Evolutionary conservation across 2,329 filamentous ascomycete species (phyloP), one percentile per base, ranked within the genome.

Genomic region (Trichoderma atroviride): DNA sequence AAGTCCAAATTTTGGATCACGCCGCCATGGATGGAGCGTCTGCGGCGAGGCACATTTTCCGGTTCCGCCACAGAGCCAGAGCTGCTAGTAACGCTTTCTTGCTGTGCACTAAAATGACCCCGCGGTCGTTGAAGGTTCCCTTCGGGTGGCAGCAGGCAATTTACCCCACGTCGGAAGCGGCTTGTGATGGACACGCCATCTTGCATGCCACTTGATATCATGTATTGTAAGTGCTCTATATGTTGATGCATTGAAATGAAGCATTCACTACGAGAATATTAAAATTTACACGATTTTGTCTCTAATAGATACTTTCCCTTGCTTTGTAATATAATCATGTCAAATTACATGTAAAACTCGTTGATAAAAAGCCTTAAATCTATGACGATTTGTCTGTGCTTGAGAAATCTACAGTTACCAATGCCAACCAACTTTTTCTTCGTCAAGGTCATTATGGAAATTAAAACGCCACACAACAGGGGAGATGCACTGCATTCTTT

Each of bases 391-490:
- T 70, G 64, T 67, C 29, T 68, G 58, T 68, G 63, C 58, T 68
- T 57, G 37, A 69, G 58, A 63, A 67, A 63, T 70, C 69, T 68
- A 70, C 69, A 70, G 69, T 66, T 67, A 67, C 61, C 58, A 53
- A 58, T 57, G 66, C 69, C 63, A 72, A 55, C 66, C 58, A 69
- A 58, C 50, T 63, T 74, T 78, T 81, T 68, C 73, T 78, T 81
- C 77, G 72, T 80, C 40, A 70, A 80, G 74, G 72, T 81, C 78
- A 76, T 81, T 74, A 80, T 71, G 70, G 70, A 71, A 65, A 71
- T 31, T 40, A 60, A 29, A 47, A 52, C 14, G 33, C 29, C 35
- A 70, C 68, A 37, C 61, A 68, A 35, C 69, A 71, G 68, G 70
- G 43, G 40, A 62, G 40, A 62, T 67, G 64, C 43, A 33, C 50